Conservation (phyloP, 495 filamentous ascomycete species). For the Stereocaulon alpinum region DNA sequence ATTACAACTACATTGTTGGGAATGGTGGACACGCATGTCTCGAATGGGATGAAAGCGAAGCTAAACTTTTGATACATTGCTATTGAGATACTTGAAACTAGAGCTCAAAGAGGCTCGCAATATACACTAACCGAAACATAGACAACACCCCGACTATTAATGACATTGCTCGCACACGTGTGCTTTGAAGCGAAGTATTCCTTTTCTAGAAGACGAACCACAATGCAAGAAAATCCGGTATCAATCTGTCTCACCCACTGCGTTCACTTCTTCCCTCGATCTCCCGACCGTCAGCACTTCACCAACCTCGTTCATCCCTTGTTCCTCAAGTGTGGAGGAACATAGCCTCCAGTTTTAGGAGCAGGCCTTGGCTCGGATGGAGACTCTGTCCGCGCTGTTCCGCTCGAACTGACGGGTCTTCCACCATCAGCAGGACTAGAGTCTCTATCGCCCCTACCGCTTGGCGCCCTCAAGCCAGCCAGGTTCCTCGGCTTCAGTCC, state of each 20-base stretch:
- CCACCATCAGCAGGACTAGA: slow-evolving; percentile 18
- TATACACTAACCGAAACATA: background rate
- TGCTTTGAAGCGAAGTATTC: slow-evolving; percentile 7
- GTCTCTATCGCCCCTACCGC: slow-evolving; percentile 16
- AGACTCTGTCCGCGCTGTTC: slow-evolving; percentile 19
- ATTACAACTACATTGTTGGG: too few species aligned
- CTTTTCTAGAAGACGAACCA: background rate
- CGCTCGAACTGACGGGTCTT: slow-evolving; percentile 13
- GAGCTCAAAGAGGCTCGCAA: background rate
- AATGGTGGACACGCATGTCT: too few species aligned
- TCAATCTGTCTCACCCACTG: background rate
- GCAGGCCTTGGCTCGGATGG: slow-evolving; percentile 19
- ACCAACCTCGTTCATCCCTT: slow-evolving; percentile 15
- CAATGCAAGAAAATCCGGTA: background rate
- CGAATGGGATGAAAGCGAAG: background rate
- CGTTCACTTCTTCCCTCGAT: background rate
- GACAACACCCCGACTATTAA: background rate
- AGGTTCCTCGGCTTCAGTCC: slow-evolving; percentile 12
- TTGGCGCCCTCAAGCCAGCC: slow-evolving; percentile 7
- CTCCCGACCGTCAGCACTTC: background rate
- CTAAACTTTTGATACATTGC: slow-evolving; percentile 2
- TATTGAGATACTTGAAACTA: background rate
- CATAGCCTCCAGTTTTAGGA: slow-evolving; percentile 32
- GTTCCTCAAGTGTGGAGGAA: slow-evolving; percentile 33
- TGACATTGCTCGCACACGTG: background rate